A percentile compares a stretch with the other conserved stretches of the same genome.
Conservation (phyloP, 257 asterid species). For the Prunella vulgaris region DNA sequence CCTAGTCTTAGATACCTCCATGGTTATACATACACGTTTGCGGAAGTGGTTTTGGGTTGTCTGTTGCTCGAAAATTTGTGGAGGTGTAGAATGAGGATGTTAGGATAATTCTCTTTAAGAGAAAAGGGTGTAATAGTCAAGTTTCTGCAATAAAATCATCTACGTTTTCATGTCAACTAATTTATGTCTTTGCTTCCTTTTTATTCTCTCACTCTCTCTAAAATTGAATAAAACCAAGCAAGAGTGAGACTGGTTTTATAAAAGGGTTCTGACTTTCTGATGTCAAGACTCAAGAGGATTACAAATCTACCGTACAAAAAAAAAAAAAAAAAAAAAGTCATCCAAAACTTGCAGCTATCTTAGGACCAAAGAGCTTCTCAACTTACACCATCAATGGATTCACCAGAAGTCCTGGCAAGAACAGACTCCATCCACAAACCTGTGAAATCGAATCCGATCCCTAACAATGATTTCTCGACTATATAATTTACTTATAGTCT, state of each 20-base stretch:
- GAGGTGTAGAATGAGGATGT: neutral
- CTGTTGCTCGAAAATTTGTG: neutral
- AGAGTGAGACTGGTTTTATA: neutral
- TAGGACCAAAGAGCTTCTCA: neutral
- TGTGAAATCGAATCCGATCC: slow-evolving; percentile 61
- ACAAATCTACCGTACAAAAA: neutral
- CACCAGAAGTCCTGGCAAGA: slow-evolving; percentile 71
- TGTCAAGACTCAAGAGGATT: neutral
- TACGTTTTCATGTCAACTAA: neutral
- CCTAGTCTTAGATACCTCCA: neutral
- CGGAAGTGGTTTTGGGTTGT: neutral
- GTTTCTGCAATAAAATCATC: slow-evolving; percentile 11
- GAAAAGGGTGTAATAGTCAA: neutral
- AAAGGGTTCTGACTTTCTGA: neutral
- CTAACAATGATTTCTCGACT: slow-evolving; percentile 59
- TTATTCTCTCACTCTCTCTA: too few relatives aligned
- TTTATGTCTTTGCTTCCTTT: neutral
- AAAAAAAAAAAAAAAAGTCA: neutral
- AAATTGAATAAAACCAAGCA: neutral
- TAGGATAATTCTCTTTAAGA: neutral
- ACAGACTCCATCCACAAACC: slow-evolving; percentile 46
- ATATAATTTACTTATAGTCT: slow-evolving; percentile 53
- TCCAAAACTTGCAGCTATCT: neutral
- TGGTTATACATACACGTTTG: neutral
- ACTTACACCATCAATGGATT: slow-evolving; percentile 5